phyloP scores from a whole-genome alignment of 108 stramenopile genomes.

The Skeletonema potamos region DNA sequence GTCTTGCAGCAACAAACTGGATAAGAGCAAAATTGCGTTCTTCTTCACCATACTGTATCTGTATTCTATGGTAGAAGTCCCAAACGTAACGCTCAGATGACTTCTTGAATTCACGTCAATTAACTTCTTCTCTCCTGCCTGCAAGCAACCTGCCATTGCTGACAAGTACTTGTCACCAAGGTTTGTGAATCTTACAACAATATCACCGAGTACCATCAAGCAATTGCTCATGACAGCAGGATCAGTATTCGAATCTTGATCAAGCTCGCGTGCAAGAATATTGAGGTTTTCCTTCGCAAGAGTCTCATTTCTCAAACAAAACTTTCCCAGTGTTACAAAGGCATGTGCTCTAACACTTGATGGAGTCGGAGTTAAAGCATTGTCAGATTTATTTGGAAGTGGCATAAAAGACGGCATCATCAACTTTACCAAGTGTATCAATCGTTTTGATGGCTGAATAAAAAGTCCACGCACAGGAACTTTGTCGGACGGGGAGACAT shows the following conservation, averaged over 20 bases:
- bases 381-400: constrained; percentile 13
- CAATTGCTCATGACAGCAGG: constrained; percentile 86
- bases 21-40: constrained; percentile 86
- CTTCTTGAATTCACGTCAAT: constrained; percentile 14
- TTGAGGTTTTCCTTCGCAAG: constrained; percentile 81
- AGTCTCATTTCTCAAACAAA: constrained; percentile 87
- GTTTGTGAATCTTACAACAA: constrained; percentile 90
- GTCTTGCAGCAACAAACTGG: constrained; percentile 90
- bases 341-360: constrained; percentile 72
- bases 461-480: constrained; percentile 53
- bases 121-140: constrained; percentile 54
- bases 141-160: constrained; percentile 90
- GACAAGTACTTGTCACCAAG: constrained; percentile 91
- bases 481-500: constrained; percentile 19
- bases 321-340: constrained; percentile 83
- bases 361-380: constrained; percentile 36
- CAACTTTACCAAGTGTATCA: constrained; percentile 59
- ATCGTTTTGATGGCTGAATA: constrained; percentile 46
- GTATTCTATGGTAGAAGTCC: no score
- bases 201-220: constrained; percentile 88
- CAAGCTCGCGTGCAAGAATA: constrained; percentile 86
- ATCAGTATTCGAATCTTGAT: constrained; percentile 51
- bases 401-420: constrained; percentile 59
- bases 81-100: constrained; percentile 23
- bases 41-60: constrained; percentile 73